These are phyloP conservation scores for Pythium sp. DNA, from an alignment of 352 stramenopile species.

Conservation along the genomic window DNA sequence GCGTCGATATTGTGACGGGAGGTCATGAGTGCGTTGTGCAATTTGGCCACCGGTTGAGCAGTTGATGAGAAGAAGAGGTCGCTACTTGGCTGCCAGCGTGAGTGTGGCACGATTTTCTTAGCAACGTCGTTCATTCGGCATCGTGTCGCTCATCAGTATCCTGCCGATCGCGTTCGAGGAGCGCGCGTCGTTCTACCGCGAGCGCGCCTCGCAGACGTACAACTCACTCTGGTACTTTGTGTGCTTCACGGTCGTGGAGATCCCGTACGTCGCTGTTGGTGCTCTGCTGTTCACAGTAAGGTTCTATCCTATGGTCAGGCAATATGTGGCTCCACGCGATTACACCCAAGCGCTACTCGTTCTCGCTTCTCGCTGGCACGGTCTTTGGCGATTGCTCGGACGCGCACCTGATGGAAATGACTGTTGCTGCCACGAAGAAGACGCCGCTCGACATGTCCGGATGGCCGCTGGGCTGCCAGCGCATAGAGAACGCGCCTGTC, in stretches of 20 bases:
- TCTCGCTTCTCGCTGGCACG: conserved; percentile 23
- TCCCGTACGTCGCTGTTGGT: conserved; percentile 41
- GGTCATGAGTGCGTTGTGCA: too few relatives aligned
- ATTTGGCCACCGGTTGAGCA: too few relatives aligned
- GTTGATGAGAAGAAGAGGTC: too few relatives aligned
- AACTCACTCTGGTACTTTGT: conserved; percentile 58
- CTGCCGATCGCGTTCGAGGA: conserved; percentile 68
- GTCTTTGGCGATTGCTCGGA: conserved; percentile 33
- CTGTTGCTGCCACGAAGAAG: neutral
- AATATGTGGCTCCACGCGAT: conserved; percentile 50
- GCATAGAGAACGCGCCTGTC: conserved; percentile 43
- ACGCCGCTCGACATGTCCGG: conserved; percentile 24
- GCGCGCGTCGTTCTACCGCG: conserved; percentile 86
- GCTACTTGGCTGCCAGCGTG: too few relatives aligned
- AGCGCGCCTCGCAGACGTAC: conserved; percentile 85
- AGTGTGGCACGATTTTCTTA: conserved; percentile 64
- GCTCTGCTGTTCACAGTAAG: conserved; percentile 46
- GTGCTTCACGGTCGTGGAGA: conserved; percentile 67
- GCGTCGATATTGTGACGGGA: too few relatives aligned
- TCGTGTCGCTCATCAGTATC: conserved; percentile 69
- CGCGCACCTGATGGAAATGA: conserved; percentile 12
- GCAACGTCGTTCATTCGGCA: conserved; percentile 65
- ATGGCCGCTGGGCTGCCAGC: conserved; percentile 50
- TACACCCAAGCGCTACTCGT: conserved; percentile 29
- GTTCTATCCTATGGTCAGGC: conserved; percentile 63